Evolutionary conservation across 2,329 filamentous ascomycete species (phyloP), one percentile per base, ranked within the genome.

Genomic region (Sphaerulina vaccinii): DNA sequence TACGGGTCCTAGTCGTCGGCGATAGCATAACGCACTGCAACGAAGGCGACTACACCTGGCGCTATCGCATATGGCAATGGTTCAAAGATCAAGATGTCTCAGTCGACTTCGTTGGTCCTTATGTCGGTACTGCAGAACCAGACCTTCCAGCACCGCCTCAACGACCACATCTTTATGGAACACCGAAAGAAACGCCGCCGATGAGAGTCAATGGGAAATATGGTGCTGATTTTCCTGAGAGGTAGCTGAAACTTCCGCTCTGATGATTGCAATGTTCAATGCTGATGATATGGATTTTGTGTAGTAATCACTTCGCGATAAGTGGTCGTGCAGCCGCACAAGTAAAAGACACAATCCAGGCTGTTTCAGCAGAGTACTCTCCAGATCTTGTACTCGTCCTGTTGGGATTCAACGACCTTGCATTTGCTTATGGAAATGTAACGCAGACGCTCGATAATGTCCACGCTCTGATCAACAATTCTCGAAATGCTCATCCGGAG

Each of bases 41-140:
- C 21, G 70, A 74, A 50, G 71, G 69, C 19, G 72, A 75, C 53
- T 72, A 63, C 47, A 75, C 72, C 13, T 75, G 72, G 73, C 65
- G 72, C 6, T 75, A 72, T 48, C 65, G 71, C 3, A 58, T 75
- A 10, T 72, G 67, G 65, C 47, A 73, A 38, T 75, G 72, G 71
- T 65, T 74, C 49, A 56, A 62, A 11, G 53, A 43, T 9, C 38
- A 51, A 2, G 24, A 54, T 21, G 54, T 54, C 5, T 16, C 48
- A 6, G 38, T 40, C 13, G 47, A 71, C 15, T 55, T 55, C 23
- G 52, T 55, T 5, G 71, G 71, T 6, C 71, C 70, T 2, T 73
- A 67, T 58, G 62, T 49, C n/a, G 71, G 71, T 39, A 35, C 49
- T 52, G 71, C 11, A 68, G 69, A 3, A 70, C 65, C 59, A 60